Percentiles rank a stretch among this genome's conserved stretches.
These are phyloP conservation scores for Aotearoamyces nothofagi DNA, from an alignment of 2,329 filamentous ascomycete genomes.

Conservation along the genomic window DNA sequence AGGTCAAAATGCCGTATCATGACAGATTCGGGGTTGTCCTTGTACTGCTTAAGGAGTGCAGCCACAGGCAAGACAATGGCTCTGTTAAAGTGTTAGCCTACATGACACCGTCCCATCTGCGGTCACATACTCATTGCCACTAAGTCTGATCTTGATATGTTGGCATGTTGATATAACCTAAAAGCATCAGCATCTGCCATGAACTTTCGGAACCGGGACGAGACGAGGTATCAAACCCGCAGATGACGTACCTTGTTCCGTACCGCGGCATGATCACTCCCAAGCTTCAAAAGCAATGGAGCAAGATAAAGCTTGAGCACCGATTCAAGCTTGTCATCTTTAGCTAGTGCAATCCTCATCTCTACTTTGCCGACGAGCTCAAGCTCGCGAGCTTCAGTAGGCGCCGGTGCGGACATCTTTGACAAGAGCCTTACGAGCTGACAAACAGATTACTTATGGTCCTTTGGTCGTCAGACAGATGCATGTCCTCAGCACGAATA, in stretches of 20 bases:
- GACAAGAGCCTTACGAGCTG: too few relatives aligned
- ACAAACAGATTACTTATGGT: too few relatives aligned
- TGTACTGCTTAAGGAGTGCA: slow-evolving; percentile 81
- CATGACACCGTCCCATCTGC: slow-evolving; percentile 2
- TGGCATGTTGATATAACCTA: slow-evolving; percentile 54
- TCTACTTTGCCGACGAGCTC: slow-evolving; percentile 72
- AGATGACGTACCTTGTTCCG: slow-evolving; percentile 49
- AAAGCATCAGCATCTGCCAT: too few relatives aligned
- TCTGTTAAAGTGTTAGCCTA: slow-evolving; percentile 13
- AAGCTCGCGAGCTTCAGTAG: slow-evolving; percentile 55
- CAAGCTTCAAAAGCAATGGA: slow-evolving; percentile 73
- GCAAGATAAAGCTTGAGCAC: slow-evolving; percentile 67
- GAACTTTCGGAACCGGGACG: too few relatives aligned
- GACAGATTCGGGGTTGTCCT: slow-evolving; percentile 49
- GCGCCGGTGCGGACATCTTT: slow-evolving; percentile 4
- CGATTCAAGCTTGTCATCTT: slow-evolving; percentile 68
- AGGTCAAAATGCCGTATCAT: slow-evolving; percentile 82
- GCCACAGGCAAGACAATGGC: slow-evolving; percentile 65
- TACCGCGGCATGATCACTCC: slow-evolving; percentile 65
- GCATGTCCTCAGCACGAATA: too few relatives aligned
- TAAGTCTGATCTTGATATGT: slow-evolving; percentile 47
- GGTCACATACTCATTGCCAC: slow-evolving; percentile 19
- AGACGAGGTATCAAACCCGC: too few relatives aligned
- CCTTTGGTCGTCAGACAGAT: too few relatives aligned
- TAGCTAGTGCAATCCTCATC: slow-evolving; percentile 56